phyloP scores from a whole-genome alignment of 441 rosid species.

The Pelargonium citronellum region DNA sequence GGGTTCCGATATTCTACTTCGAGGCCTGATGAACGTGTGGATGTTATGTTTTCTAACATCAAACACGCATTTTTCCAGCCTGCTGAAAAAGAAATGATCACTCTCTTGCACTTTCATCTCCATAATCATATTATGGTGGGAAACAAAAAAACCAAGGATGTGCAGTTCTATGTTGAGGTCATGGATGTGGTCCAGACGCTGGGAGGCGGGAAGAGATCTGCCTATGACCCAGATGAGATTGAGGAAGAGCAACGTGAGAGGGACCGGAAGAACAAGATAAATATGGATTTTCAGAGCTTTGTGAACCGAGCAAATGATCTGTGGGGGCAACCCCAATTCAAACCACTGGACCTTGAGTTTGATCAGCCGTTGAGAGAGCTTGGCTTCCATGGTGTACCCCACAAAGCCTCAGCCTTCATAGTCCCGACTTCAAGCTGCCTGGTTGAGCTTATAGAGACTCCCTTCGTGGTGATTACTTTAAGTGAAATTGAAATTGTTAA shows the following conservation, averaged over 20 bases:
- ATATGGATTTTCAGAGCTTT: slow-evolving; percentile 74
- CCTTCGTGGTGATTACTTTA: slow-evolving; percentile 72
- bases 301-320: slow-evolving; percentile 74
- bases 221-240: slow-evolving; percentile 88
- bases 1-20: slow-evolving; percentile 69
- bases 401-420: slow-evolving; percentile 66
- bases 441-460: slow-evolving; percentile 71
- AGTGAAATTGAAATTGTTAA: slow-evolving; percentile 91
- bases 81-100: slow-evolving; percentile 87
- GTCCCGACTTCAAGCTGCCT: slow-evolving; percentile 87
- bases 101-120: slow-evolving; percentile 72
- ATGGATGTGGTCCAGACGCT: slow-evolving; percentile 76
- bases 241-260: slow-evolving; percentile 90
- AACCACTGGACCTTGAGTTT: slow-evolving; percentile 68
- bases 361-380: slow-evolving; percentile 89
- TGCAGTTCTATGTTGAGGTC: slow-evolving; percentile 81
- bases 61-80: slow-evolving; percentile 91
- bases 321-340: slow-evolving; percentile 75
- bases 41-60: slow-evolving; percentile 63
- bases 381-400: slow-evolving; percentile 84
- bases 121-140: slow-evolving; percentile 93
- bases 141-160: slow-evolving; percentile 79
- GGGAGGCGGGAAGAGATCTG: slow-evolving; percentile 84
- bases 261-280: slow-evolving; percentile 72
- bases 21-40: slow-evolving; percentile 68